Percentiles rank a stretch among this genome's conserved stretches.
Conservation (phyloP, 2,329 filamentous ascomycete species). For the Magnaporthales sp. region DNA sequence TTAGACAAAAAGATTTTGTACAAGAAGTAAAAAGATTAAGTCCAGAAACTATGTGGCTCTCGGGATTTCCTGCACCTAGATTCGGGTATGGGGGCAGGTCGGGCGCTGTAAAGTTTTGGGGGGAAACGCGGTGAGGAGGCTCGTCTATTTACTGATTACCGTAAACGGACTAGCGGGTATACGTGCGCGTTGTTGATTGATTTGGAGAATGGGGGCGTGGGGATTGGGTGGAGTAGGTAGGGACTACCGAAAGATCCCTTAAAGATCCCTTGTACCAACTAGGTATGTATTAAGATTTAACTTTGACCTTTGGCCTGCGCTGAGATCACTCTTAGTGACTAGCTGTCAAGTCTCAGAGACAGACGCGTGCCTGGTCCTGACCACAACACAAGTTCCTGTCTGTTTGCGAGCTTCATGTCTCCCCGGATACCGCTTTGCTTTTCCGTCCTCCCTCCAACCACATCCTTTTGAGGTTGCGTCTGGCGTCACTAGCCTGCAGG, state of each 20-base stretch:
- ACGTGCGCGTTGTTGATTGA: background rate
- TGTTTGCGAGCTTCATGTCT: background rate
- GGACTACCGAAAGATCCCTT: background rate
- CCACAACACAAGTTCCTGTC: background rate
- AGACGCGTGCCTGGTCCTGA: background rate
- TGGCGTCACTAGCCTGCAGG: background rate
- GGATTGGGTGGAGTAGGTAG: background rate
- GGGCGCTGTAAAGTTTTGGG: background rate
- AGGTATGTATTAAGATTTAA: background rate
- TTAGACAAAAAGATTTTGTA: background rate
- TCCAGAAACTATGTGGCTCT: background rate
- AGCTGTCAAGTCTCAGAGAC: background rate
- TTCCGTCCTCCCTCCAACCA: background rate
- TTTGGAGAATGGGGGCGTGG: background rate
- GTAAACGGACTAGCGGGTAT: constrained; percentile 13
- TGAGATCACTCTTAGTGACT: background rate
- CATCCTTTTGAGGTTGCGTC: background rate
- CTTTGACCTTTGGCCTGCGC: background rate
- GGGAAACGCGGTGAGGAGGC: constrained; percentile 6
- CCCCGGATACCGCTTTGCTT: background rate
- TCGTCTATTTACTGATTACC: constrained; percentile 17
- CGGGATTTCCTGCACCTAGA: background rate
- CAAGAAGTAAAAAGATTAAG: background rate
- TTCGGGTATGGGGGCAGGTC: background rate
- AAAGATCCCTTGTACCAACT: background rate